Percentiles rank a stretch among this genome's conserved stretches.
These are phyloP conservation scores for Leccinum imitatum DNA, from an alignment of 768 basidiomycete species.

Conservation along the genomic window DNA sequence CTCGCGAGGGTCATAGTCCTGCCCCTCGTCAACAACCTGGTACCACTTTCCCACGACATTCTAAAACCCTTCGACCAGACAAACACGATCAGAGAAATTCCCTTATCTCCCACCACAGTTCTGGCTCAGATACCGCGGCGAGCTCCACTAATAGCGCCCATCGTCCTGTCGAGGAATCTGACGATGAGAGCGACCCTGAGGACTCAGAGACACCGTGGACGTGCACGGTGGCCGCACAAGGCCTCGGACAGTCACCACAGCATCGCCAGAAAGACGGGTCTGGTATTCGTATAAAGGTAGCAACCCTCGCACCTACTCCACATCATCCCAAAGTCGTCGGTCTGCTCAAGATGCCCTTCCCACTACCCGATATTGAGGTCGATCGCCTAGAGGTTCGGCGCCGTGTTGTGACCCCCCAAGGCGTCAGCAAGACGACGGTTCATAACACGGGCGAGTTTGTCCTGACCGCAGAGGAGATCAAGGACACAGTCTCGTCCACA, in stretches of 20 bases:
- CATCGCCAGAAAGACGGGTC: slow-evolving; percentile 7
- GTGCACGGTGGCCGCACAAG: slow-evolving; percentile 73
- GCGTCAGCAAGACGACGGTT: slow-evolving; percentile 26
- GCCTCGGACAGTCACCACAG: slow-evolving; percentile 29
- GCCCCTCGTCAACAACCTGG: slow-evolving; percentile 14
- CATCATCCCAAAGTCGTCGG: slow-evolving; percentile 96
- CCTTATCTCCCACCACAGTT: slow-evolving; percentile 40
- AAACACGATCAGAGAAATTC: slow-evolving; percentile 37
- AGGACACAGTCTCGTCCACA: slow-evolving; percentile 86
- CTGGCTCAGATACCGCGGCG: slow-evolving; percentile 33
- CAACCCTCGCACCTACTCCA: slow-evolving; percentile 85
- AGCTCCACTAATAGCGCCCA: slow-evolving; percentile 23
- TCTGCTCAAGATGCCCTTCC: slow-evolving; percentile 88
- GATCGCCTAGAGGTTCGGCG: slow-evolving; percentile 54
- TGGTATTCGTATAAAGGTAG: slow-evolving; percentile 59
- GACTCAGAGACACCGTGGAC: slow-evolving; percentile 97
- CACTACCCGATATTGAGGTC: slow-evolving; percentile 79
- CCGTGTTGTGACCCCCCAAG: slow-evolving; percentile 39
- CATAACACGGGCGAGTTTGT: slow-evolving; percentile 39
- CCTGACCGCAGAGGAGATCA: slow-evolving; percentile 88
- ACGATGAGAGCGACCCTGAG: slow-evolving; percentile 89
- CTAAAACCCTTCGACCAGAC: slow-evolving; percentile 13
- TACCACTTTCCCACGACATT: slow-evolving; percentile 6
- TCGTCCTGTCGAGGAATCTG: slow-evolving; percentile 45
- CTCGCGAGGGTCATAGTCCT: slow-evolving; percentile 13